These are phyloP conservation scores for Trichoderma lentiforme DNA, from an alignment of 2,329 filamentous ascomycete genomes.

Conservation along the genomic window DNA sequence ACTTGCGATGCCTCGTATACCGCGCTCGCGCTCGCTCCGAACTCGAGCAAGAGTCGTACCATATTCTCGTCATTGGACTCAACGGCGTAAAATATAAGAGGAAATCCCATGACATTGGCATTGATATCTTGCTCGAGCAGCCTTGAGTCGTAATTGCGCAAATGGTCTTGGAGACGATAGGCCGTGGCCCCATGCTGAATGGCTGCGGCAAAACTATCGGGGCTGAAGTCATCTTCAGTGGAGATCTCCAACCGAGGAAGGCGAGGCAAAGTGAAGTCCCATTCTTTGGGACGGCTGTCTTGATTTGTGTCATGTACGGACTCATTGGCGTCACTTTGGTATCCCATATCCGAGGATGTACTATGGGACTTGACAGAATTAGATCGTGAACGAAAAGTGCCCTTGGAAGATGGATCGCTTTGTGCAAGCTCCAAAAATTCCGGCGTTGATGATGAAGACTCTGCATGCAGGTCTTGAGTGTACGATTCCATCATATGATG, in stretches of 20 bases:
- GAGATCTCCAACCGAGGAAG: background rate
- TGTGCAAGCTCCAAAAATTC: background rate
- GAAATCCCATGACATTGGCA: background rate
- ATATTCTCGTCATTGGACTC: slow-evolving; percentile 9
- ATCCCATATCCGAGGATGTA: background rate
- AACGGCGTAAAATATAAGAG: slow-evolving; percentile 15
- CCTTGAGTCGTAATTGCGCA: background rate
- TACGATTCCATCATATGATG: background rate
- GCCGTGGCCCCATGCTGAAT: slow-evolving; percentile 2
- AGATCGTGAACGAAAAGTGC: background rate
- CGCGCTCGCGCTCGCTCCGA: background rate
- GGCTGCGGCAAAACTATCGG: background rate
- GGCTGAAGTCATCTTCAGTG: background rate
- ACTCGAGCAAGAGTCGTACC: slow-evolving; percentile 1
- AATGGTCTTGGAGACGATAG: background rate
- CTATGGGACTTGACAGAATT: background rate
- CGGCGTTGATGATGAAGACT: background rate
- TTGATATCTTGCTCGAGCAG: background rate
- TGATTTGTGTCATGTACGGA: background rate
- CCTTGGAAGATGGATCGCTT: background rate
- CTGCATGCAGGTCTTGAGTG: background rate
- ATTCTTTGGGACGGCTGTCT: background rate
- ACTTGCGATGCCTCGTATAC: background rate
- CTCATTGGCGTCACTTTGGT: background rate
- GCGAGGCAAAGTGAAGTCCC: slow-evolving; percentile 7